Conservation (phyloP, 2,329 filamentous ascomycete species). For the Corniculantispora saksenae region DNA sequence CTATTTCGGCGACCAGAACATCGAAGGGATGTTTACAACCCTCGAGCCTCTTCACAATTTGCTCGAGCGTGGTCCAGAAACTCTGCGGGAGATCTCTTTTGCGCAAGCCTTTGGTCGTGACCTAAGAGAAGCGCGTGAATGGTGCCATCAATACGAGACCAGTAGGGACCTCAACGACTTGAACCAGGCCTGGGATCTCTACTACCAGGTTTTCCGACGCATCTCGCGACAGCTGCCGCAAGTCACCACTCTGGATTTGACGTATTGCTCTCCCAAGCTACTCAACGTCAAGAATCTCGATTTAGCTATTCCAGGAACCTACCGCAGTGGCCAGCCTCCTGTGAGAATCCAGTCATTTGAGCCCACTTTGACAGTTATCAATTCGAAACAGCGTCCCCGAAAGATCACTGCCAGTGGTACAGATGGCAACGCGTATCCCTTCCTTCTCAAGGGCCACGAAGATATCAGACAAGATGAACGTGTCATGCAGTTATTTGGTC, state of each 20-base stretch:
- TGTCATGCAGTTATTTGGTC: slow-evolving; percentile 98
- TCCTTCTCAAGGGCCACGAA: slow-evolving; percentile 96
- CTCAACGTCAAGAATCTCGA: slow-evolving; percentile 84
- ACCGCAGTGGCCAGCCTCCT: slow-evolving; percentile 74
- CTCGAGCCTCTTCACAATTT: slow-evolving; percentile 89
- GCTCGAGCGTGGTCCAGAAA: slow-evolving; percentile 88
- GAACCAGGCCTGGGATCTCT: slow-evolving; percentile 98
- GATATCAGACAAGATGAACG: slow-evolving; percentile 98
- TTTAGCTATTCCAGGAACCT: slow-evolving; percentile 93
- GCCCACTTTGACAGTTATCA: slow-evolving; percentile 85
- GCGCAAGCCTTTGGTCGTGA: slow-evolving; percentile 96
- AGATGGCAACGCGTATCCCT: slow-evolving; percentile 84
- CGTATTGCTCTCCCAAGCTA: slow-evolving; percentile 94
- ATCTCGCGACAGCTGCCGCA: slow-evolving; percentile 93
- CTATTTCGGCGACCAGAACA: slow-evolving; percentile 97
- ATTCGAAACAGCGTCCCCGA: slow-evolving; percentile 92
- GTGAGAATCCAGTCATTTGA: slow-evolving; percentile 89
- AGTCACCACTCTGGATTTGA: slow-evolving; percentile 86
- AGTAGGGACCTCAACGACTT: slow-evolving; percentile 91
- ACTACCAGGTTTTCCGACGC: slow-evolving; percentile 96
- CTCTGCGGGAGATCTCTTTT: slow-evolving; percentile 93
- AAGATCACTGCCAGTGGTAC: slow-evolving; percentile 87
- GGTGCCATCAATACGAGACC: slow-evolving; percentile 88
- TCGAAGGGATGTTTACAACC: slow-evolving; percentile 93
- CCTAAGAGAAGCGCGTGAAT: slow-evolving; percentile 90